Evolutionary conservation across 208 protist species (phyloP).

Genomic region (Trypanosomatidae sp.): DNA sequence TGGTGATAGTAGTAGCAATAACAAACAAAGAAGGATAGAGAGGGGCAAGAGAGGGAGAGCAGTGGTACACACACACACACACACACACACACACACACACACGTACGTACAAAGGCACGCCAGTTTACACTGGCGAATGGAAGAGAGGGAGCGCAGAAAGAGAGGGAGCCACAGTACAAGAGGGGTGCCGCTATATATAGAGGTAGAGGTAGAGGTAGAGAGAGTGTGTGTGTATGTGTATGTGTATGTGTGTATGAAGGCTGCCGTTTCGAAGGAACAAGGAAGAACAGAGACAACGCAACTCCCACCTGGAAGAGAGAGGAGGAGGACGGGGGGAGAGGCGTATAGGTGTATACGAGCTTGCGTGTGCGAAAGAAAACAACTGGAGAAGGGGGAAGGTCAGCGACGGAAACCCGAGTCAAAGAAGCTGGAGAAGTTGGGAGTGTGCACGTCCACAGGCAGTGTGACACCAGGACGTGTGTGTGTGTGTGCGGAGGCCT

Average conservation of each 20-base stretch:
- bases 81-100: neutral
- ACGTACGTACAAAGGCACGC: neutral
- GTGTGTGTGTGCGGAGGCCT: neutral
- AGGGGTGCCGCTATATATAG: neutral
- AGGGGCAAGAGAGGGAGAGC: neutral
- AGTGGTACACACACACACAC: neutral
- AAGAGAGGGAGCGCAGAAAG: neutral
- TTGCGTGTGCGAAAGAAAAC: neutral
- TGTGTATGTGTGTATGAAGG: neutral
- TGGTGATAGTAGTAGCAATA: conserved; percentile 2
- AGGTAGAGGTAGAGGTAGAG: neutral
- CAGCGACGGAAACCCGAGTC: neutral
- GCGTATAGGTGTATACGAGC: neutral
- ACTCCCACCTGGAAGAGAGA: neutral
- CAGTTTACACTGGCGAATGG: neutral
- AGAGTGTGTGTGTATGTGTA: neutral
- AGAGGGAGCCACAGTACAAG: neutral
- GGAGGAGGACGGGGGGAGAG: neutral
- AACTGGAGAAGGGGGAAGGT: neutral
- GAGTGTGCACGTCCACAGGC: neutral
- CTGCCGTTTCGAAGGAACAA: neutral
- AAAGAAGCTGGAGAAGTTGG: neutral
- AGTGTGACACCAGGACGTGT: neutral
- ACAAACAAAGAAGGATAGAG: neutral
- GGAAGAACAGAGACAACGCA: neutral